Evolutionary conservation across 768 basidiomycete species (phyloP).

Genomic region (Grammothele lineata): DNA sequence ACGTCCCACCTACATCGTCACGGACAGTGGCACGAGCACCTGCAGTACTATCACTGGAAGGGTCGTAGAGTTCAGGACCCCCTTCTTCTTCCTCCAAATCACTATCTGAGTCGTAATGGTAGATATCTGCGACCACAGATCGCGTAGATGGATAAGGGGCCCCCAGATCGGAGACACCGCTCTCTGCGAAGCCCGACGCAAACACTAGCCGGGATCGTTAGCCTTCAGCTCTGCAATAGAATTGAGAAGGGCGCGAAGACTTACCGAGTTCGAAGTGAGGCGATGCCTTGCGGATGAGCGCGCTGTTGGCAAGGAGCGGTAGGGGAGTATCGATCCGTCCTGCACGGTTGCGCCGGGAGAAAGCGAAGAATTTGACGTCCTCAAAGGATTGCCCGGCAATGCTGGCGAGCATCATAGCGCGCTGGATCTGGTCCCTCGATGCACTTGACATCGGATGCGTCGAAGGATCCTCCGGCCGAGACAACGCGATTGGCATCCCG

Average conservation of each 20-base stretch:
- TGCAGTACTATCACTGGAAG: not conserved
- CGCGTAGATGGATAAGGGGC: not conserved
- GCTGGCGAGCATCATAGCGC: not conserved
- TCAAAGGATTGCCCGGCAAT: slow-evolving; percentile 2
- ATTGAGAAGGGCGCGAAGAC: not conserved
- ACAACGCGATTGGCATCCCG: too few species aligned
- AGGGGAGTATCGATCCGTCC: not conserved
- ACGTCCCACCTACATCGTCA: not conserved
- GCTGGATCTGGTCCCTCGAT: not conserved
- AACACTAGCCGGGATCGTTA: not conserved
- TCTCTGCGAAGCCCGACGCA: not conserved
- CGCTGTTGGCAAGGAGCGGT: slow-evolving; percentile 5
- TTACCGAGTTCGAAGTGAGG: slow-evolving; percentile 8
- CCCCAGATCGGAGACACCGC: not conserved
- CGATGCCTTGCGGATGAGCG: slow-evolving; percentile 2
- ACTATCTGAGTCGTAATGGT: slow-evolving; percentile 7
- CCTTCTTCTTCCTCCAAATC: slow-evolving; percentile 2
- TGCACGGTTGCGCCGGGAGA: not conserved
- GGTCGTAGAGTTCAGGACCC: not conserved
- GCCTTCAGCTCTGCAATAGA: not conserved
- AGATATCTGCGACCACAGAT: not conserved
- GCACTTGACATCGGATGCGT: not conserved
- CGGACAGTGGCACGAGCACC: not conserved
- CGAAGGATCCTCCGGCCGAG: too few species aligned
- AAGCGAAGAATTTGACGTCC: slow-evolving; percentile 10